Evolutionary conservation across 495 filamentous ascomycete genomes (phyloP).

Genomic region (Gamarada debralockiae): DNA sequence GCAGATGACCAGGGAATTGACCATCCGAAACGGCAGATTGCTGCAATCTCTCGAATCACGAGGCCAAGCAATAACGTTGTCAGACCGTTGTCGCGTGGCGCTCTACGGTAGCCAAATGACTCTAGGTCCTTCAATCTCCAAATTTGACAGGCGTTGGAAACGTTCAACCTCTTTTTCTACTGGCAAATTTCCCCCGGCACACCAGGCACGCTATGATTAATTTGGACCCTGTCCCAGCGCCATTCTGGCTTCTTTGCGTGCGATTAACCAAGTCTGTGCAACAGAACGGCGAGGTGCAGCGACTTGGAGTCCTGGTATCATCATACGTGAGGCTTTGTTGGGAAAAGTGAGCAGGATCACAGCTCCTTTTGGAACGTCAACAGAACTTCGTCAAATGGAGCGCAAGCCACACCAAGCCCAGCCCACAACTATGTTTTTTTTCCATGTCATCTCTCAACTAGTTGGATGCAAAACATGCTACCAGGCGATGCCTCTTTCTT

Average conservation of each 20-base stretch:
- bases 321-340: too few species aligned
- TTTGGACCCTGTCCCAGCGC: background rate
- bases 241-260: background rate
- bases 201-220: background rate
- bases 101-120: background rate
- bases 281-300: slow-evolving; percentile 3
- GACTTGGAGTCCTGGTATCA: background rate
- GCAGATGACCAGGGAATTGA: background rate
- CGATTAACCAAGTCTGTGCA: background rate
- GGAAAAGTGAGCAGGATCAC: too few species aligned
- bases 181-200: background rate
- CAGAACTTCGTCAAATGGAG: background rate
- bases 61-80: background rate
- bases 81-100: background rate
- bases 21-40: slow-evolving; percentile 6
- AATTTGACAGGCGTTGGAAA: slow-evolving; percentile 6
- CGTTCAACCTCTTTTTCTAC: background rate
- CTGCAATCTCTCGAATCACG: background rate
- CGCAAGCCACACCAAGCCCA: slow-evolving; percentile 2
- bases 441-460: background rate
- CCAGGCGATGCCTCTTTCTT: background rate
- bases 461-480: background rate
- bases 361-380: too few species aligned
- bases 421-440: background rate
- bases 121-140: slow-evolving; percentile 2